phyloP scores from a whole-genome alignment of 345 rosid species.

The Excoecaria cochinchinensis region DNA sequence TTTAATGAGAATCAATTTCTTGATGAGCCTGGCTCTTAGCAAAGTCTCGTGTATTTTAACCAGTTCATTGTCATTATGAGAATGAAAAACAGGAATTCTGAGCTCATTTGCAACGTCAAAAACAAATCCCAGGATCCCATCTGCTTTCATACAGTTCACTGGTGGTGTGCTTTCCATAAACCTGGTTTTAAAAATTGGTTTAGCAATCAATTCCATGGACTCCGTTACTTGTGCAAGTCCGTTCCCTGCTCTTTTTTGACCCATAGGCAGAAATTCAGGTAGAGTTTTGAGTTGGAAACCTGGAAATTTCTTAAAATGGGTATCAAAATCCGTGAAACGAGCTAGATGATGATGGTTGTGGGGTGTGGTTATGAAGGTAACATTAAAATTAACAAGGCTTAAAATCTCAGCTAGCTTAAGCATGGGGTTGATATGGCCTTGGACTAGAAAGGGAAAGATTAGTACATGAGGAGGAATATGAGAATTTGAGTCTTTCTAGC shows the following conservation, averaged over 20 bases:
- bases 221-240: slow-evolving; percentile 21
- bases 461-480: slow-evolving; percentile 38
- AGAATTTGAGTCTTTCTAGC: not conserved
- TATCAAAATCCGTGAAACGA: slow-evolving; percentile 23
- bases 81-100: slow-evolving; percentile 28
- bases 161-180: slow-evolving; percentile 12
- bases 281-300: slow-evolving; percentile 37
- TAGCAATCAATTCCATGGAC: slow-evolving; percentile 12
- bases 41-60: too few relatives aligned
- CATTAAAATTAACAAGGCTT: slow-evolving; percentile 36
- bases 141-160: slow-evolving; percentile 37
- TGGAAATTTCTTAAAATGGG: slow-evolving; percentile 36
- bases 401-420: slow-evolving; percentile 63
- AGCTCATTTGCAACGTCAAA: slow-evolving; percentile 37
- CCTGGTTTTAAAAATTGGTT: slow-evolving; percentile 23
- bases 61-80: slow-evolving; percentile 12
- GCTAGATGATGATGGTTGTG: slow-evolving; percentile 31
- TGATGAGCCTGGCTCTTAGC: too few relatives aligned
- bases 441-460: slow-evolving; percentile 54
- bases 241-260: slow-evolving; percentile 22
- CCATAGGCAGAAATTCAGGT: slow-evolving; percentile 36
- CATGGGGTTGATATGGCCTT: slow-evolving; percentile 70
- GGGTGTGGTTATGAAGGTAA: slow-evolving; percentile 57
- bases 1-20: too few relatives aligned
- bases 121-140: slow-evolving; percentile 34